Conservation (phyloP, 371 early-diverging fungal species). For the Mortierella sp. region DNA sequence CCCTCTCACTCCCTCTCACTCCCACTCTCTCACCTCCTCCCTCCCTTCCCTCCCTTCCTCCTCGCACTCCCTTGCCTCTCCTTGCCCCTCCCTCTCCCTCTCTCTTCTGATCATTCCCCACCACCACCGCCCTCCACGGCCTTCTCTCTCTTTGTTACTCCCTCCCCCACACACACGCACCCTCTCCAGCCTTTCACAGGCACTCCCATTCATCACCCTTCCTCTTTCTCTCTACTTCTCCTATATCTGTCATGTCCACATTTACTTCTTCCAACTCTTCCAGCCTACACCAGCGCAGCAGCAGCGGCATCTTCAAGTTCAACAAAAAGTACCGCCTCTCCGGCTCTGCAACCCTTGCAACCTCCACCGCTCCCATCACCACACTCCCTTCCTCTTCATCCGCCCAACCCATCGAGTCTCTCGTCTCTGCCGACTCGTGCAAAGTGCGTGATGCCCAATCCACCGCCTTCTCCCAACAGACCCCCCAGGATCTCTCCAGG, state of each 20-base stretch:
- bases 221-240: background rate
- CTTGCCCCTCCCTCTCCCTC: conserved; percentile 11
- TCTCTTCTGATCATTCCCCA: conserved; percentile 5
- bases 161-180: conserved; percentile 2
- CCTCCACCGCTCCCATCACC: conserved; percentile 30
- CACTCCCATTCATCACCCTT: background rate
- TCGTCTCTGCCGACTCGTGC: conserved; percentile 18
- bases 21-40: background rate
- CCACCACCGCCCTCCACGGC: background rate
- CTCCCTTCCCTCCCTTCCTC: conserved; percentile 3
- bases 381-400: conserved; percentile 30
- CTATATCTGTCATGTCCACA: background rate
- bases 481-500: conserved; percentile 25
- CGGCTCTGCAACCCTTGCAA: conserved; percentile 15
- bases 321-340: conserved; percentile 46
- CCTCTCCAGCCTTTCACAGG: conserved; percentile 13
- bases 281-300: conserved; percentile 14
- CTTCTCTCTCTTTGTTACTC: background rate
- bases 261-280: no score
- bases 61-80: conserved; percentile 18
- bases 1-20: background rate
- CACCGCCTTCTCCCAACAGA: background rate
- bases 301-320: conserved; percentile 12
- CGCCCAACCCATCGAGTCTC: conserved; percentile 13
- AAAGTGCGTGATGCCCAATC: conserved; percentile 3